A percentile compares a stretch with the other conserved stretches of the same genome.
phyloP scores from a whole-genome alignment of 2,329 filamentous ascomycete genomes.

The Colletotrichum cordylinicola region DNA sequence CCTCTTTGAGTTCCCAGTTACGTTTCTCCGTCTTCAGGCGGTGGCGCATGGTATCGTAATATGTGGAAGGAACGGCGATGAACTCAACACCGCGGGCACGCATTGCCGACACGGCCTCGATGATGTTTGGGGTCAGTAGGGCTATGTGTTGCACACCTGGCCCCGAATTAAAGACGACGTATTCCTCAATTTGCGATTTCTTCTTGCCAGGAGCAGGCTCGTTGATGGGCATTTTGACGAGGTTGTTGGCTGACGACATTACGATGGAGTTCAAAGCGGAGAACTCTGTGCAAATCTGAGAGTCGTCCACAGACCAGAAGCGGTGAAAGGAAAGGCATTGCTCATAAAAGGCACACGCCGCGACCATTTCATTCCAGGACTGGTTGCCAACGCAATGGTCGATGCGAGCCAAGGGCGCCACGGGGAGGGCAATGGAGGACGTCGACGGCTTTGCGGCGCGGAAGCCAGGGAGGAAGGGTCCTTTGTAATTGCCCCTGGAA shows the following conservation, averaged over 20 bases:
- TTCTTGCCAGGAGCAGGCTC: slow-evolving; percentile 91
- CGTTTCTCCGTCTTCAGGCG: slow-evolving; percentile 71
- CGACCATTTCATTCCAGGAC: slow-evolving; percentile 87
- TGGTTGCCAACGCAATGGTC: slow-evolving; percentile 99
- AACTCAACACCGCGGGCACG: slow-evolving; percentile 91
- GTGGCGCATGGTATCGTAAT: slow-evolving; percentile 79
- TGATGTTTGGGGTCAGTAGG: slow-evolving; percentile 81
- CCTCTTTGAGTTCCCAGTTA: slow-evolving; percentile 73
- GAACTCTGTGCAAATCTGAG: slow-evolving; percentile 91
- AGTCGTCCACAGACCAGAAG: slow-evolving; percentile 97
- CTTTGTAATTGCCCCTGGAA: slow-evolving; percentile 71
- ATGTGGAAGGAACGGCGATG: slow-evolving; percentile 85
- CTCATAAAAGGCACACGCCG: slow-evolving; percentile 78
- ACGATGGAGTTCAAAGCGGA: slow-evolving; percentile 88
- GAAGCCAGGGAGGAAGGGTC: slow-evolving; percentile 85
- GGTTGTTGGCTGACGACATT: slow-evolving; percentile 84
- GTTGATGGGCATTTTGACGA: slow-evolving; percentile 99
- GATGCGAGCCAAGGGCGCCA: slow-evolving; percentile 74
- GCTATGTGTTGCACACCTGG: slow-evolving; percentile 94
- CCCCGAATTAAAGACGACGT: slow-evolving; percentile 87
- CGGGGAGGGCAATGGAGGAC: slow-evolving; percentile 57
- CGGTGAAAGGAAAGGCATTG: slow-evolving; percentile 90
- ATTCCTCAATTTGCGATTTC: slow-evolving; percentile 94
- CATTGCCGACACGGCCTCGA: slow-evolving; percentile 77
- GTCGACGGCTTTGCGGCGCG: slow-evolving; percentile 54